Base-by-base conservation (phyloP, 192 early-diverging fungal genomes). In the Coemansia sp. region DNA sequence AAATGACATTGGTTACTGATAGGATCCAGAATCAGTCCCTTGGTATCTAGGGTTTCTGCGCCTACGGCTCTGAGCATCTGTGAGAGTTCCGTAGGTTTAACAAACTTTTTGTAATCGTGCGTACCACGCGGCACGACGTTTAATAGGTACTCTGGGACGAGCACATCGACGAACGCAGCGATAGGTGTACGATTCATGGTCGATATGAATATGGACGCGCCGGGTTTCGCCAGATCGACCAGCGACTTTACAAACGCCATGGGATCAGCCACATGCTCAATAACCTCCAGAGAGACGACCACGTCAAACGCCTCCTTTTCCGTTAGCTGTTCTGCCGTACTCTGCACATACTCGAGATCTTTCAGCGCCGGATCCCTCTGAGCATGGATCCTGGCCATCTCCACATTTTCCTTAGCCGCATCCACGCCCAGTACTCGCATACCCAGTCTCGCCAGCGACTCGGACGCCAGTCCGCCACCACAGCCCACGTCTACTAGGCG, bases 391-490 rank as follows among this genome's bases (percentile, higher is more conserved):
- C 77, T 75, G 2, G 97, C 97, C 76, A 96, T 92, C 54, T 85
- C 66, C 55, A 96, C 86, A 73, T 95, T 97, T 65, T 96, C 93
- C n/a, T 38, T 55, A 1, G 91, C 90, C 13, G 97, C 97, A 77
- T 98, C 97, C 49, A 92, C 85, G 18, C 94, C 96, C 59, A 91
- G 76, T 2, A 94, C 92, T 0, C 64, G 63, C 8, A 87, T 87
- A 5, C 94, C 95, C 44, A 97, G 65, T 36, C 94, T 86, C n/a
- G 90, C 91, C 63, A 97, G 69, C 0, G 93, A 72, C 90, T 99
- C 95, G 0, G 91, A 86, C 40, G 97, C 86, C 36, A 99, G 71
- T 6, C 97, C 97, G 36, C 96, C 97, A 29, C 97, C 97, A 78
- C 97, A 95, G 2, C 97, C 97, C 12, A 99, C 90, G 81, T 99